A percentile compares a stretch with the other conserved stretches of the same genome.
These are phyloP conservation scores for Umbellularia californica DNA, from an alignment of 164 flowering plant genomes.

Conservation along the genomic window DNA sequence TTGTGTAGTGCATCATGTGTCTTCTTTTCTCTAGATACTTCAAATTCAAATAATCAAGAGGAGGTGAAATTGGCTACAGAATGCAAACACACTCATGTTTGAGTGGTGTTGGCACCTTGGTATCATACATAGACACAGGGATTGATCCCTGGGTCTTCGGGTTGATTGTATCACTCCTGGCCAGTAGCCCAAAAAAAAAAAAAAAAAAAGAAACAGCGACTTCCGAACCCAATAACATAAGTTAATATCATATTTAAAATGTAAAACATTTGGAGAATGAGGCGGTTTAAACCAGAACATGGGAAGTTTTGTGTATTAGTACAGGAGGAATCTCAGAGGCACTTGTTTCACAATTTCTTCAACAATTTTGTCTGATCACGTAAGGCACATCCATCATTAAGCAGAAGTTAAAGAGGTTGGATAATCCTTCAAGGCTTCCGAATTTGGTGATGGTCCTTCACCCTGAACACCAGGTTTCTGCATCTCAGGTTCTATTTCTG, in stretches of 20 bases:
- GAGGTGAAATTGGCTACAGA: too few species aligned
- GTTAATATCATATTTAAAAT: neutral
- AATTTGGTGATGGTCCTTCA: neutral
- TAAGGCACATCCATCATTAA: neutral
- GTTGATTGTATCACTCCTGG: too few species aligned
- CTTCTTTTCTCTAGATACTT: too few species aligned
- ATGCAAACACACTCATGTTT: too few species aligned
- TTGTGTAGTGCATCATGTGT: too few species aligned
- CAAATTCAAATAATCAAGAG: too few species aligned
- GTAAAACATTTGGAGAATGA: neutral
- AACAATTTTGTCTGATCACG: neutral
- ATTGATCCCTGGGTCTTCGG: too few species aligned
- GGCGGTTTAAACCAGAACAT: neutral
- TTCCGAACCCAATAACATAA: neutral
- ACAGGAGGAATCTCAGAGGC: neutral
- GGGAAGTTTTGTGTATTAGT: neutral
- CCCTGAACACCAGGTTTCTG: constrained; percentile 6
- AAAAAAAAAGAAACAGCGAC: too few species aligned
- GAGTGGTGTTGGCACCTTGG: too few species aligned
- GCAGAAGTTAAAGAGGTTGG: constrained; percentile 1
- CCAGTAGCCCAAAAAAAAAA: too few species aligned
- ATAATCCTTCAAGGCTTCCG: constrained; percentile 2
- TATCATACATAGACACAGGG: too few species aligned
- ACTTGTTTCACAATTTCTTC: neutral
- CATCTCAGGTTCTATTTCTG: constrained; percentile 13